These are phyloP conservation scores for Populus hybrid DNA, from an alignment of 441 rosid genomes.

Conservation along the genomic window DNA sequence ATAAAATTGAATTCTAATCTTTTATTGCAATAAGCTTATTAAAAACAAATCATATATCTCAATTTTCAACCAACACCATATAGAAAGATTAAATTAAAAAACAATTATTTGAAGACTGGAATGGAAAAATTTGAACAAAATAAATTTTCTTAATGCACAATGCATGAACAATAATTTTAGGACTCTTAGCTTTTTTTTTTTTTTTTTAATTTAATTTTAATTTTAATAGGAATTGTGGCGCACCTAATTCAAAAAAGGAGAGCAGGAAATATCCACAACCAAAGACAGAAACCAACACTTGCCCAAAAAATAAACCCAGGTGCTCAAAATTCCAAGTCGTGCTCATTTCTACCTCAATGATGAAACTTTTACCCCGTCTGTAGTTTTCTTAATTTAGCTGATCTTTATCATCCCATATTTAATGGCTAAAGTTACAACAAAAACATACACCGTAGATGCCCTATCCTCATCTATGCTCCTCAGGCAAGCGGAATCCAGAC, in stretches of 20 bases:
- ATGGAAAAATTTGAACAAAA: background rate
- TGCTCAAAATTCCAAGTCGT: background rate
- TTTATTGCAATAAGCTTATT: no score
- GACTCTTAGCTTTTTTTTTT: background rate
- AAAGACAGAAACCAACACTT: background rate
- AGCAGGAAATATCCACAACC: background rate
- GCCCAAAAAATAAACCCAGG: background rate
- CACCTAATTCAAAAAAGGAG: no score
- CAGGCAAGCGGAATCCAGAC: slow-evolving; percentile 79
- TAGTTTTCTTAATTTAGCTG: slow-evolving; percentile 1
- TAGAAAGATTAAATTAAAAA: background rate
- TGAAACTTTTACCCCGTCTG: background rate
- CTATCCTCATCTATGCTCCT: slow-evolving; percentile 59
- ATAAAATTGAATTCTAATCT: background rate
- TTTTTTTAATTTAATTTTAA: no score
- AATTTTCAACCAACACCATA: background rate
- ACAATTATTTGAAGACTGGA: background rate
- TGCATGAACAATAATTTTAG: background rate
- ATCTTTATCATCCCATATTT: slow-evolving; percentile 17
- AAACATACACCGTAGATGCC: background rate
- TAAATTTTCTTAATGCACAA: background rate
- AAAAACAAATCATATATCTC: background rate
- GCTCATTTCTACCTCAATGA: background rate
- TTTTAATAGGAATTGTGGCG: background rate
- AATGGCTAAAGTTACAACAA: slow-evolving; percentile 35